These are phyloP conservation scores for Polyporus arcularius DNA, from an alignment of 768 basidiomycete genomes.

Conservation along the genomic window DNA sequence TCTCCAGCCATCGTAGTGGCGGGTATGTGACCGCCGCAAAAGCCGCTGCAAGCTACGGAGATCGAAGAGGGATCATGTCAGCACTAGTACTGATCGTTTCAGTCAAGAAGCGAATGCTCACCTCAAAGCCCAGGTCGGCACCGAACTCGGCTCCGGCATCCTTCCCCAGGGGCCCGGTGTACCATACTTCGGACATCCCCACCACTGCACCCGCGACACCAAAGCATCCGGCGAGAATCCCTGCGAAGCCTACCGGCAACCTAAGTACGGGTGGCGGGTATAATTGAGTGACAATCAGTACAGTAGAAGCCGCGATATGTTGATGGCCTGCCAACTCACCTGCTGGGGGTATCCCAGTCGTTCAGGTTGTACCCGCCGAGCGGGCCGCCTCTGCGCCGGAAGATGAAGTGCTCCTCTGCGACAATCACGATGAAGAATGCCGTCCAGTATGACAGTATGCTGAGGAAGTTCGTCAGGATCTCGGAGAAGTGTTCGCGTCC, in stretches of 20 bases:
- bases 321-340: slow-evolving; percentile 26
- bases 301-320: no score
- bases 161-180: slow-evolving; percentile 49
- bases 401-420: slow-evolving; percentile 52
- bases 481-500: slow-evolving; percentile 46
- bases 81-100: not conserved
- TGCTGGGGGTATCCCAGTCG: slow-evolving; percentile 46
- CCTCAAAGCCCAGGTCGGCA: slow-evolving; percentile 59
- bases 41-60: slow-evolving; percentile 41
- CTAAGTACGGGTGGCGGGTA: slow-evolving; percentile 24
- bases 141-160: slow-evolving; percentile 45
- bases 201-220: slow-evolving; percentile 51
- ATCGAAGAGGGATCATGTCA: not conserved
- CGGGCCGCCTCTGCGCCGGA: slow-evolving; percentile 41
- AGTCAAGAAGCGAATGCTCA: slow-evolving; percentile 20
- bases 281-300: not conserved
- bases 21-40: slow-evolving; percentile 51
- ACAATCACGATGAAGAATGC: slow-evolving; percentile 49
- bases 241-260: slow-evolving; percentile 51
- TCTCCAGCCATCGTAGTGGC: slow-evolving; percentile 51
- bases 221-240: slow-evolving; percentile 45
- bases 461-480: slow-evolving; percentile 44
- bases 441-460: slow-evolving; percentile 49
- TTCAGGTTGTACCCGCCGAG: slow-evolving; percentile 54
- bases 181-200: slow-evolving; percentile 56